phyloP scores from a whole-genome alignment of 495 filamentous ascomycete genomes.

The Chlorociboria aeruginascens region DNA sequence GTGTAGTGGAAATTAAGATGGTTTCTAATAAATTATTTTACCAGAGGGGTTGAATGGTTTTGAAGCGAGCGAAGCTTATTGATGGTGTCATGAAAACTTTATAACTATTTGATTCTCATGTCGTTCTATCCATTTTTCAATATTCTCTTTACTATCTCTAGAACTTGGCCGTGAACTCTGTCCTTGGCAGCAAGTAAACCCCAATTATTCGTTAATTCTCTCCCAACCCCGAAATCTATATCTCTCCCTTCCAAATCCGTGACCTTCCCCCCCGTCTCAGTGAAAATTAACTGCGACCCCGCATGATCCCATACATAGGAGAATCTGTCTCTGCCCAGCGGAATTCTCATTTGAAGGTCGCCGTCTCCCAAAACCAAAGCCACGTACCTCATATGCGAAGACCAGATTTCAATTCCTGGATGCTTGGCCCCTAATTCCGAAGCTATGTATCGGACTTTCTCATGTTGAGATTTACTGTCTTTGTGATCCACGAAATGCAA shows the following conservation, averaged over 20 bases:
- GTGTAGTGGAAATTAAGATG: no score
- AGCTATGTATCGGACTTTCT: slow-evolving; percentile 36
- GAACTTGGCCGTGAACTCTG: slow-evolving; percentile 18
- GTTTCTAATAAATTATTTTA: no score
- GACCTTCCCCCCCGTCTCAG: slow-evolving; percentile 51
- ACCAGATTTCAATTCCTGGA: slow-evolving; percentile 44
- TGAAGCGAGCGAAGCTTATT: no score
- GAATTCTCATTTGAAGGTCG: slow-evolving; percentile 51
- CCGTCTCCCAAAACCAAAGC: slow-evolving; percentile 45
- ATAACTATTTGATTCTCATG: no score
- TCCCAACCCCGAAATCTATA: slow-evolving; percentile 28
- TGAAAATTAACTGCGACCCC: slow-evolving; percentile 53
- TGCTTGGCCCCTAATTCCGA: slow-evolving; percentile 32
- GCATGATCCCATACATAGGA: slow-evolving; percentile 67
- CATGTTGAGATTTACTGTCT: slow-evolving; percentile 28
- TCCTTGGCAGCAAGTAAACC: slow-evolving; percentile 35
- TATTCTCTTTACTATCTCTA: not conserved
- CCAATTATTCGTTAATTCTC: slow-evolving; percentile 30
- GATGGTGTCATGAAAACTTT: no score
- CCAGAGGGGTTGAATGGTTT: no score
- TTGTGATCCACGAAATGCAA: slow-evolving; percentile 15
- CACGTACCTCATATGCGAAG: slow-evolving; percentile 54
- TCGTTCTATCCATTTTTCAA: no score
- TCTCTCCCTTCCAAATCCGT: slow-evolving; percentile 45
- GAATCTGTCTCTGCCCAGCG: slow-evolving; percentile 33